A percentile compares a stretch with the other conserved stretches of the same genome.
phyloP scores from a whole-genome alignment of 352 stramenopile genomes.

The Achlya hypogyna region DNA sequence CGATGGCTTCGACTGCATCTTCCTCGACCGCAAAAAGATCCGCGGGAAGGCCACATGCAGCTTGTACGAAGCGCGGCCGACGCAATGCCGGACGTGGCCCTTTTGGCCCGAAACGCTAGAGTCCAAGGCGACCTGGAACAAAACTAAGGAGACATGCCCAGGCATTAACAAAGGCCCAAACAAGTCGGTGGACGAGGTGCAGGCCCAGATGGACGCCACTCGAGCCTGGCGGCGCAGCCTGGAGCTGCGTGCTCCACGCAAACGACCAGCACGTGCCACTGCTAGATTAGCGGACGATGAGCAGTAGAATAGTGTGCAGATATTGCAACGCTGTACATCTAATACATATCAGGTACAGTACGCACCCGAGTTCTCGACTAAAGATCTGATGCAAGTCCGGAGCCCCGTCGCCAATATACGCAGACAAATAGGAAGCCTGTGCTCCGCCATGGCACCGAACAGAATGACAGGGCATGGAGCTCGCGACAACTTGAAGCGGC shows the following conservation, averaged over 20 bases:
- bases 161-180: slow-evolving; percentile 5
- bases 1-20: slow-evolving; percentile 17
- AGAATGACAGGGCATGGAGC: too few relatives aligned
- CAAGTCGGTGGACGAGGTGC: background rate
- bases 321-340: too few relatives aligned
- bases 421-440: too few relatives aligned
- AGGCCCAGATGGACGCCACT: background rate
- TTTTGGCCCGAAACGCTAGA: slow-evolving; percentile 16
- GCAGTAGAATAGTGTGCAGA: background rate
- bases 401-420: too few relatives aligned
- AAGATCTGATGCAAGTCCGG: too few relatives aligned
- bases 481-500: too few relatives aligned
- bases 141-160: background rate
- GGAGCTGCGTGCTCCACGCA: background rate
- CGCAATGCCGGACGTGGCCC: slow-evolving; percentile 14
- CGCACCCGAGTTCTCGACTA: too few relatives aligned
- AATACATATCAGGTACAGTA: too few relatives aligned
- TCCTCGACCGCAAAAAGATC: slow-evolving; percentile 15
- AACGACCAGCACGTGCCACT: background rate
- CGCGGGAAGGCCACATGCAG: slow-evolving; percentile 4
- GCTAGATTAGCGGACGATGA: background rate
- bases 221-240: background rate
- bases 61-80: slow-evolving; percentile 9
- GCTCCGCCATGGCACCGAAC: too few relatives aligned
- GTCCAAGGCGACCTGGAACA: background rate